Evolutionary conservation across 805 yeast species (phyloP), one percentile per base, ranked within the genome.

Genomic region (Saturnispora hagleri): DNA sequence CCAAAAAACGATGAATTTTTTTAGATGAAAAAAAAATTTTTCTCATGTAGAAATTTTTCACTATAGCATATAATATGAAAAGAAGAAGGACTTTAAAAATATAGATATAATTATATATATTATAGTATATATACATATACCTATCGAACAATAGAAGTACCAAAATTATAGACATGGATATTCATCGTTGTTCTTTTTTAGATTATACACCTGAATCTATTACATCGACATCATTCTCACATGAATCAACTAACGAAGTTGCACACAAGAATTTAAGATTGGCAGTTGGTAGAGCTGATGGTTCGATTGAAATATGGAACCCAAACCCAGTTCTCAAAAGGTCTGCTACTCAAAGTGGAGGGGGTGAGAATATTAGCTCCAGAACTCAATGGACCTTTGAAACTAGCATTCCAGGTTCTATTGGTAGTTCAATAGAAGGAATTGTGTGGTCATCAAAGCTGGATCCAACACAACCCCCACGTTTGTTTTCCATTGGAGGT

Each of bases 271-370:
- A 79, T 53, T 71, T 89, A 51, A 74, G 97, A 54, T 69, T 93
- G 38, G 97, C 98, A 0, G 86, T 91, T 5, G 98, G 97, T 31
- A 77, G 97, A 65, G 79, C 88, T 45, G 90, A 93, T 64, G 99
- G 99, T 40, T 90, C 90, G 62, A 86, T 93, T 53, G 99, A 93
- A 68, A 81, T 93, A 34, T 91, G 98, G 97, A 88, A 88, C 65
- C 96, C 96, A 41, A 57, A 65, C 49, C 52, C 52, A 24, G 20
- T 33, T 6, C 33, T 50, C 6, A 44, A 26, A 7, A 50, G 26
- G 20, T 34, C 52, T 22, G 12, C 47, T 7, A 15, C 27, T 27
- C 41, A 24, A 28, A 40, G n/a, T 22, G 31, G 26, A 2, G 17
- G 9, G n/a, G 45, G 17, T 28, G 33, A 46, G 2, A 31, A 31